These are phyloP conservation scores for Lomentospora prolificans DNA, from an alignment of 2,329 filamentous ascomycete species.

Conservation along the genomic window DNA sequence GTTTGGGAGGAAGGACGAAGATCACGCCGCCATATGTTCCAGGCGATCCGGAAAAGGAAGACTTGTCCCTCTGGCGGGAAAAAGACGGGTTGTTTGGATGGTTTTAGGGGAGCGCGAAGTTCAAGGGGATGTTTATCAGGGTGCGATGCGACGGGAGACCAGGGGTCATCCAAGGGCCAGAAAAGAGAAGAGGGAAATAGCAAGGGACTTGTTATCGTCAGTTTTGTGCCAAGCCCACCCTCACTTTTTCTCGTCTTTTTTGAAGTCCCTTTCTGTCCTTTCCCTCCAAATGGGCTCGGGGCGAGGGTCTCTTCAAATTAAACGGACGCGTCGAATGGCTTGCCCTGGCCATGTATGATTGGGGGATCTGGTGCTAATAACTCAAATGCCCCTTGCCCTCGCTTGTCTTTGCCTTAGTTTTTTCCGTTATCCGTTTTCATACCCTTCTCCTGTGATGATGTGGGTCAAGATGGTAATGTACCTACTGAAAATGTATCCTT, in stretches of 20 bases:
- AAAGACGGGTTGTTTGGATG: background rate
- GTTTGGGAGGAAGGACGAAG: background rate
- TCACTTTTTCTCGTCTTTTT: background rate
- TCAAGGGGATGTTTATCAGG: background rate
- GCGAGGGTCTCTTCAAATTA: constrained; percentile 4
- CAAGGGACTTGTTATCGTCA: background rate
- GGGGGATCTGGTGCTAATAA: background rate
- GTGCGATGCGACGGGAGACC: background rate
- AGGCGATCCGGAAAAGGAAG: constrained; percentile 2
- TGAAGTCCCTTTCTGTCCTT: background rate
- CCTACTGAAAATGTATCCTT: background rate
- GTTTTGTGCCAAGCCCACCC: no score
- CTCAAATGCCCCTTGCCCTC: background rate
- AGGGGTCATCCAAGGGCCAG: background rate
- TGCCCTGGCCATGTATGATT: constrained; percentile 1
- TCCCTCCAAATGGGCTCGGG: background rate
- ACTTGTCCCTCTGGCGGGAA: background rate
- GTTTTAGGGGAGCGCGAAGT: background rate
- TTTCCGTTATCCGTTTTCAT: background rate
- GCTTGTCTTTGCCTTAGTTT: background rate
- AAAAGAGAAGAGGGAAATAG: background rate
- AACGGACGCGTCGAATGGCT: constrained; percentile 4
- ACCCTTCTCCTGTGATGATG: background rate
- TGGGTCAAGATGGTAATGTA: background rate
- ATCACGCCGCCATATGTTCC: constrained; percentile 5